A percentile compares a stretch with the other conserved stretches of the same genome.
Evolutionary conservation across 1,284 basidiomycete species (phyloP).

Genomic region (Rhodotorula sp.): DNA sequence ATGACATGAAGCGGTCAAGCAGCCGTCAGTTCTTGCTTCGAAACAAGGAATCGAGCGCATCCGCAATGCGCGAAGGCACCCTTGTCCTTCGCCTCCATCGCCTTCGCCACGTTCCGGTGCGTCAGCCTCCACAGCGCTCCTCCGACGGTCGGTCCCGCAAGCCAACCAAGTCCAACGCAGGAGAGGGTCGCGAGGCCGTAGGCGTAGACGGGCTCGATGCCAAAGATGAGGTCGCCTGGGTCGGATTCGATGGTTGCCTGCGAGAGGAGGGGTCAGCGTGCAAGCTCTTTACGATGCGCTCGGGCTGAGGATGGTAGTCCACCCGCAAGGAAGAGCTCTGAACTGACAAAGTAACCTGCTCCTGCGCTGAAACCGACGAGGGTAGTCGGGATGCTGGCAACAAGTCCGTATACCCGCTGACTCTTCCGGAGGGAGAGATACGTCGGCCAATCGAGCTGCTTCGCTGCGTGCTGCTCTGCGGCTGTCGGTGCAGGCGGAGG

Average conservation of each 20-base stretch:
- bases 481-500: not conserved
- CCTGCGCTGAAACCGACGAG: constrained; percentile 34
- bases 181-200: constrained; percentile 40
- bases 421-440: constrained; percentile 39
- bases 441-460: constrained; percentile 36
- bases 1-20: not conserved
- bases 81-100: constrained; percentile 43
- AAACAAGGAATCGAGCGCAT: not conserved
- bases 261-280: not conserved
- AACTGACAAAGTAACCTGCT: constrained; percentile 32
- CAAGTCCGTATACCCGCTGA: constrained; percentile 36
- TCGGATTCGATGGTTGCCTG: constrained; percentile 36
- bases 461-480: not conserved
- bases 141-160: constrained; percentile 42
- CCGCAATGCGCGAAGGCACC: constrained; percentile 11
- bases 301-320: too few relatives aligned
- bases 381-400: constrained; percentile 43
- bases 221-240: constrained; percentile 38
- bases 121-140: constrained; percentile 36
- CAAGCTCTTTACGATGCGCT: not conserved
- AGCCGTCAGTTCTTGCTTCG: too few relatives aligned
- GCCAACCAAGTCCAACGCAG: constrained; percentile 42
- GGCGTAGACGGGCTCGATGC: constrained; percentile 41
- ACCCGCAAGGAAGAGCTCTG: not conserved
- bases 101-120: constrained; percentile 29